Base-by-base conservation (phyloP, 345 rosid species). In the Sisymbrium altissimum region DNA sequence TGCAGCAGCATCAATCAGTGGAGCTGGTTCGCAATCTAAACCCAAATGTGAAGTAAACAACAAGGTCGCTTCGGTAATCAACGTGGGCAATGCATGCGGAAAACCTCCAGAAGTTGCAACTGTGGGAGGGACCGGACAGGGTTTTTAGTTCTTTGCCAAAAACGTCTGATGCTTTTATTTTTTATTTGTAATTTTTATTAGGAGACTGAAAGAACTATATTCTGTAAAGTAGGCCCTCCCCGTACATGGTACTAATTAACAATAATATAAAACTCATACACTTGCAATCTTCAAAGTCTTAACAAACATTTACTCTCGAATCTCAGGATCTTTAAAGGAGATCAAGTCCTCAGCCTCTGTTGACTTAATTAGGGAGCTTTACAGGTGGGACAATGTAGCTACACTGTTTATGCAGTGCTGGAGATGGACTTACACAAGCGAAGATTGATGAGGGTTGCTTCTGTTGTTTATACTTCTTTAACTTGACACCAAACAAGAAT, bases 401-500 rank as follows among this genome's bases (percentile, higher is more conserved):
- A 63, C 80, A 61, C 43, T 85, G 91, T 81, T 80, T 89, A 59
- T 82, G 78, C 81, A 86, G 52, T 27, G 78, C 68, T 54, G 71
- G 78, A 54, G 75, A 61, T 53, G 94, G 88, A 82, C 45, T 78
- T 44, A 77, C 81, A 58, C 89, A 82, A 29, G 95, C 69, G 68
- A 93, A 88, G 52, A 85, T 18, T 11, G 88, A 85, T 32, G 83
- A 74, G 71, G 58, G 75, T 27, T 74, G 71, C 36, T 46, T 59
- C 62, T 14, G 72, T 4, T 75, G 81, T 77, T 66, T 85, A 39
- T 79, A 80, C 79, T 75, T 88, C 89, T 85, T 92, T 66, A 85
- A 71, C 88, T 86, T 95, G 25, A 83, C 95, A 64, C 99, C 99
- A 54, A 92, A 95, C 69, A 92, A 72, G 90, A 95, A 92, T 7